phyloP scores from a whole-genome alignment of 2,329 filamentous ascomycete species.

The Hymenoscyphus linearis region DNA sequence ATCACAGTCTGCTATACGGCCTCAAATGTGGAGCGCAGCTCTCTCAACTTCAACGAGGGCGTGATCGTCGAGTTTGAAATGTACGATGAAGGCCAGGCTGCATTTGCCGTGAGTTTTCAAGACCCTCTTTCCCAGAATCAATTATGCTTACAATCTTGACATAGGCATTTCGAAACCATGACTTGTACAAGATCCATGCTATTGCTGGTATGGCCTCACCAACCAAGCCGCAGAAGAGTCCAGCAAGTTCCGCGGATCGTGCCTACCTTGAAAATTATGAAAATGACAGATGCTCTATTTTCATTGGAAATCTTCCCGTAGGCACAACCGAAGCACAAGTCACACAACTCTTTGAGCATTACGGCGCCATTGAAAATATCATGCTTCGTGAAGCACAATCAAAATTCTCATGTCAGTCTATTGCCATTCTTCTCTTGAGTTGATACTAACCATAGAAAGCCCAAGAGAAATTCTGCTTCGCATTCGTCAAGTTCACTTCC shows the following conservation, averaged over 20 bases:
- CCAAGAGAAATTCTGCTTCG: constrained; percentile 31
- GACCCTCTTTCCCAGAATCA: background rate
- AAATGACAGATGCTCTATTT: constrained; percentile 42
- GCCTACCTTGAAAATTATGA: constrained; percentile 36
- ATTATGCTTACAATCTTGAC: constrained; percentile 6
- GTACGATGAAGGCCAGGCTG: constrained; percentile 47
- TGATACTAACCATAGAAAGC: constrained; percentile 21
- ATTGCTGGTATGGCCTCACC: constrained; percentile 29
- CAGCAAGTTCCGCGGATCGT: constrained; percentile 12
- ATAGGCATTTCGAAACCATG: constrained; percentile 28
- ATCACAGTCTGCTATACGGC: constrained; percentile 32
- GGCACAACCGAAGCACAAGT: constrained; percentile 36
- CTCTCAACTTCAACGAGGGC: constrained; percentile 29
- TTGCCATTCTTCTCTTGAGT: background rate
- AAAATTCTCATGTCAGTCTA: constrained; percentile 25
- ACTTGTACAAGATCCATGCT: constrained; percentile 33
- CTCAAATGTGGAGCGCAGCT: constrained; percentile 22
- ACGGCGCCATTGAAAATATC: constrained; percentile 36
- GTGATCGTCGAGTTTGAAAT: constrained; percentile 45
- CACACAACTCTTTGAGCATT: constrained; percentile 33
- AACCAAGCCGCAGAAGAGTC: constrained; percentile 4
- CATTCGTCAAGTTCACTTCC: constrained; percentile 33
- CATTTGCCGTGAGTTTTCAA: constrained; percentile 40
- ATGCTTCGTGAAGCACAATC: constrained; percentile 30
- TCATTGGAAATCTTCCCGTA: constrained; percentile 42